Percentiles rank a stretch among this genome's conserved stretches.
These are phyloP conservation scores for Daldinia loculata DNA, from an alignment of 495 filamentous ascomycete genomes.

Conservation along the genomic window DNA sequence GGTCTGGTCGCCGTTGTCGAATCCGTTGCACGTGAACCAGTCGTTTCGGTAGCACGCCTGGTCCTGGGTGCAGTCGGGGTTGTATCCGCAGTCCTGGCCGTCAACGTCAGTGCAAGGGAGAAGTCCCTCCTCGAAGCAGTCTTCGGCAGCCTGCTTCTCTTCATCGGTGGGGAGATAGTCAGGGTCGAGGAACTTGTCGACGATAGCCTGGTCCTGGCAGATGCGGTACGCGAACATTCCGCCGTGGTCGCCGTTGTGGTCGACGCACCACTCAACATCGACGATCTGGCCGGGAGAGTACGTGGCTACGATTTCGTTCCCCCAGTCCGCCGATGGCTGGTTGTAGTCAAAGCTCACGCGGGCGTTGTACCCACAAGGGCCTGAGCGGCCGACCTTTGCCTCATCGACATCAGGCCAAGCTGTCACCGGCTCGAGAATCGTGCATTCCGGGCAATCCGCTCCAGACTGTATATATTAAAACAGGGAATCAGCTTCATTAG, in stretches of 20 bases:
- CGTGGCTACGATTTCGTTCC: constrained; percentile 52
- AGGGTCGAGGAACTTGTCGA: constrained; percentile 61
- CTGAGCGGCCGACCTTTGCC: constrained; percentile 60
- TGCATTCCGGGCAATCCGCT: constrained; percentile 63
- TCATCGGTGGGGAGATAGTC: constrained; percentile 59
- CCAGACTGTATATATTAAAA: constrained; percentile 51
- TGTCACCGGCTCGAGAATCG: constrained; percentile 64
- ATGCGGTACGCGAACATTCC: constrained; percentile 68
- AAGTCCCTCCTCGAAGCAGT: constrained; percentile 61
- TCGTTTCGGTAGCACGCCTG: constrained; percentile 63
- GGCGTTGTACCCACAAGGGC: constrained; percentile 65
- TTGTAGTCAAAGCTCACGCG: constrained; percentile 66
- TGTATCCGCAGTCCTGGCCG: constrained; percentile 63
- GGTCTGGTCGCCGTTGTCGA: constrained; percentile 42
- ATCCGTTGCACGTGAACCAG: constrained; percentile 67
- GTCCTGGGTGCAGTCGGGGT: constrained; percentile 57
- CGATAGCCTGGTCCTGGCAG: constrained; percentile 61
- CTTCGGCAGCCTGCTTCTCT: constrained; percentile 65
- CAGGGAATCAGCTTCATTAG: constrained; percentile 8
- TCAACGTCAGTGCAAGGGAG: constrained; percentile 61
- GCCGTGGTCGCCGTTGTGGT: constrained; percentile 67
- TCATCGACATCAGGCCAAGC: constrained; percentile 60
- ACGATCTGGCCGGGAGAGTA: constrained; percentile 58
- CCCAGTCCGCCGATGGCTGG: constrained; percentile 56
- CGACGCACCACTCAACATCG: constrained; percentile 65